Base-by-base conservation (phyloP, 1,139 yeast species). In the Suhomyces taliae region DNA sequence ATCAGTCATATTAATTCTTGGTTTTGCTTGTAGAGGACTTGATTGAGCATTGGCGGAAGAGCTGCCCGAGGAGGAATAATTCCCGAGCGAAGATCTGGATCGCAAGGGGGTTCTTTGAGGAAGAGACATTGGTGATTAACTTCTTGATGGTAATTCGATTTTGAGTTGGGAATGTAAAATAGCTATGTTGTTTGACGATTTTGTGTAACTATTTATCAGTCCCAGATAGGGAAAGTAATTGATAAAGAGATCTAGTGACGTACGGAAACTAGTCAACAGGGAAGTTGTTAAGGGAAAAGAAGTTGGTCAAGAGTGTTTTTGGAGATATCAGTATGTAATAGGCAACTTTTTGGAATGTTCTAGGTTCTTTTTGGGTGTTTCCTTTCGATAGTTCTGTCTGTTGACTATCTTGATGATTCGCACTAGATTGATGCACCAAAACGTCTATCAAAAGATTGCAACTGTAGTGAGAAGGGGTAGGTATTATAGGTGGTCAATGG, bases 81-180 rank as follows among this genome's bases (percentile, higher is more conserved):
- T 46, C 6, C 57, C 57, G 12, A 55, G 37, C 7, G 59, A 54
- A 10, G 56, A 53, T 39, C 56, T 43, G 32, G 54, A 27, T 36
- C 58, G 44, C 40, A 49, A 34, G 26, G 55, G 55, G 3, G 57
- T 49, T 48, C 55, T 45, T 36, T 52, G 58, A 15, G 46, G 43
- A n/a, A 44, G 15, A 10, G 56, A 51, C 56, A 52, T 52, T 35
- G 14, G 27, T 24, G n/a, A 14, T 15, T 3, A 8, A 10, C 12
- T 12, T n/a, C 24, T 12, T 15, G 27, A 7, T 12, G 38, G 27
- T 7, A 27, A 36, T 2, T 29, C 3, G 24, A 19, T 29, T 4
- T 29, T 29, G 11, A 29, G 11, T 11, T 19, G 34, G 36, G 27
- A 33, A 26, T 34, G 34, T 27, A 34, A 27, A 37, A 42, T 37